Conservation (phyloP, 306 rosid species). For the Gillenia trifoliata region DNA sequence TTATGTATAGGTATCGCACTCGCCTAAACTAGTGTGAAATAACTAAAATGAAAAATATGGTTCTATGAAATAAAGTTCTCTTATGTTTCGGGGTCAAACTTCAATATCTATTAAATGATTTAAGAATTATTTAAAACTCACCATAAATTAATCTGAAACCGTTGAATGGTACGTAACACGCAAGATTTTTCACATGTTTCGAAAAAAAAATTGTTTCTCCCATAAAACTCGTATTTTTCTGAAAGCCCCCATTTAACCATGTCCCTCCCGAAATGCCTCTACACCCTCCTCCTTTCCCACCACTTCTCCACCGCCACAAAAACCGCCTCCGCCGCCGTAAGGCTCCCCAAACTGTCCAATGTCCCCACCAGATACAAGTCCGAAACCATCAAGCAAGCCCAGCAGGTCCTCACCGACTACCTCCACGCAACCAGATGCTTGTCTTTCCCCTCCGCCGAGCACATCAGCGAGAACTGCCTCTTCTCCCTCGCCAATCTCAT, state of each 20-base stretch:
- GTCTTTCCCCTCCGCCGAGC: constrained; percentile 63
- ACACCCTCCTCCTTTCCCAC: constrained; percentile 24
- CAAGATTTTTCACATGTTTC: too few species aligned
- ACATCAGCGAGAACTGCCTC: constrained; percentile 46
- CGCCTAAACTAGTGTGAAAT: too few species aligned
- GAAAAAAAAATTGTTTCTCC: too few species aligned
- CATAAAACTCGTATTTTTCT: neutral
- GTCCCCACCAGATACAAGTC: constrained; percentile 43
- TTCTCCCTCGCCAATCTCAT: constrained; percentile 47
- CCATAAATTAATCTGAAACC: too few species aligned
- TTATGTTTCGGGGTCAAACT: too few species aligned
- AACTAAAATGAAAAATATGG: too few species aligned
- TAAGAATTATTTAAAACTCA: too few species aligned
- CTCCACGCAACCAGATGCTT: constrained; percentile 61
- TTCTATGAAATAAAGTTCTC: too few species aligned
- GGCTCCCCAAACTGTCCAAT: constrained; percentile 24
- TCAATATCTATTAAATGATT: too few species aligned
- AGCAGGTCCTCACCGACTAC: constrained; percentile 52
- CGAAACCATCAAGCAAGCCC: constrained; percentile 42
- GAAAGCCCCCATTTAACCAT: neutral
- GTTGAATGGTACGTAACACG: too few species aligned
- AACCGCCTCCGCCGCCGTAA: neutral
- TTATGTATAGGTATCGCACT: too few species aligned
- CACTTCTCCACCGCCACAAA: constrained; percentile 23
- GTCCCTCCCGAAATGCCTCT: constrained; percentile 16